Conservation (phyloP, 2,329 filamentous ascomycete genomes). For the Paecilomyces formosus region DNA sequence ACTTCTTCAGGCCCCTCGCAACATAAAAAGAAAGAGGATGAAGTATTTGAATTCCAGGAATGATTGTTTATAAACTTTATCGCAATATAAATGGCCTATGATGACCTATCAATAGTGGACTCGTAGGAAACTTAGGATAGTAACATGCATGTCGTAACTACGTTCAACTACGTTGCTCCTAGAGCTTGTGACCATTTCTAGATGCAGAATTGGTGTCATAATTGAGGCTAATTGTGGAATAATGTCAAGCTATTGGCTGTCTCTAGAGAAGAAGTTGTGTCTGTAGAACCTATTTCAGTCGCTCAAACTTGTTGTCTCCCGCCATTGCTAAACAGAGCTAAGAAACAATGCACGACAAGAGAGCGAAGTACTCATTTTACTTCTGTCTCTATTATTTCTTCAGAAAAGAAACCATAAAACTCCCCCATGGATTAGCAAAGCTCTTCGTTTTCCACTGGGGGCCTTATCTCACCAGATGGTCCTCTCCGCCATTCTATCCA, state of each 20-base stretch:
- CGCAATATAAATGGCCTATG: constrained; percentile 8
- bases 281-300: too few species aligned
- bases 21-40: constrained; percentile 7
- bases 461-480: constrained; percentile 4
- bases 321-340: not conserved
- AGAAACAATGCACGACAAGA: not conserved
- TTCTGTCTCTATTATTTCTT: constrained; percentile 6
- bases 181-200: constrained; percentile 4
- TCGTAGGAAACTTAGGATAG: constrained; percentile 80
- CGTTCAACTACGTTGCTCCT: constrained; percentile 80
- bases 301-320: not conserved
- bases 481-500: constrained; percentile 4
- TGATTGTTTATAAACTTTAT: constrained; percentile 7
- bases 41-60: constrained; percentile 6
- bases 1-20: constrained; percentile 6
- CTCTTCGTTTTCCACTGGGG: constrained; percentile 1
- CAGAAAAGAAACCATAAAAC: constrained; percentile 4
- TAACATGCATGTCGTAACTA: constrained; percentile 86
- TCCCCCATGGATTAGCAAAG: constrained; percentile 8
- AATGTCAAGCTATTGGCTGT: constrained; percentile 7
- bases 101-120: constrained; percentile 3
- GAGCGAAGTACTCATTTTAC: constrained; percentile 2
- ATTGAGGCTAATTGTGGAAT: constrained; percentile 6
- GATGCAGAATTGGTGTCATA: constrained; percentile 7
- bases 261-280: constrained; percentile 9